phyloP scores from a whole-genome alignment of 139 green algal species.

The Pedinophyceae sp. region DNA sequence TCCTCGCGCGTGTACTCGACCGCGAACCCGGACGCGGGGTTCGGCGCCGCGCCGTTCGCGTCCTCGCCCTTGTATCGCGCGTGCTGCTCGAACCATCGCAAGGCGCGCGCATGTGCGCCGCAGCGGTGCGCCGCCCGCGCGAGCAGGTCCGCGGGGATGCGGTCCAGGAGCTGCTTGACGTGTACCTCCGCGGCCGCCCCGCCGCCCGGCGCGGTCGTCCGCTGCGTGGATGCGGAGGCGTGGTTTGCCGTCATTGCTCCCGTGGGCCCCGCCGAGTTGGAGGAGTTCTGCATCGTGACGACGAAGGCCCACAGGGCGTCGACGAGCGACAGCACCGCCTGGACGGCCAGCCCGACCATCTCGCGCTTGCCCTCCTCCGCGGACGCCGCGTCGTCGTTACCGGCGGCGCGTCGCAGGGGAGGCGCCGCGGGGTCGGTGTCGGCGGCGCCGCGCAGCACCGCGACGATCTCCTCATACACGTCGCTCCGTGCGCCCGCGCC shows the following conservation, averaged over 20 bases:
- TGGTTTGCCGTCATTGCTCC: neutral
- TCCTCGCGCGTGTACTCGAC: conserved; percentile 17
- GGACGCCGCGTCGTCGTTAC: conserved; percentile 10
- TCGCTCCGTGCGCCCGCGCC: conserved; percentile 6
- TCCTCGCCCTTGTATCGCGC: conserved; percentile 21
- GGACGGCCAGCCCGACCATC: conserved; percentile 38
- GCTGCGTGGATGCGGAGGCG: neutral
- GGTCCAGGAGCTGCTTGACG: conserved; percentile 35
- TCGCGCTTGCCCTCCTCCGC: conserved; percentile 14
- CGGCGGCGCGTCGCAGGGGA: conserved; percentile 15
- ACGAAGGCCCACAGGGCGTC: conserved; percentile 63
- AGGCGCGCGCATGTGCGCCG: conserved; percentile 62
- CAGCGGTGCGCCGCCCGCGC: conserved; percentile 33
- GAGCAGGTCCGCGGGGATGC: conserved; percentile 37
- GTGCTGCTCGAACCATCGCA: conserved; percentile 73
- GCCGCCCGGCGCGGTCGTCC: neutral
- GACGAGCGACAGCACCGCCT: conserved; percentile 70
- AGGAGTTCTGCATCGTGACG: neutral
- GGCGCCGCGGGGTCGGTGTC: conserved; percentile 3
- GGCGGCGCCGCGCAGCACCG: conserved; percentile 16
- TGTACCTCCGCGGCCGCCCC: neutral
- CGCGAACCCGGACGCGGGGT: conserved; percentile 34
- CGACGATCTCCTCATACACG: conserved; percentile 22
- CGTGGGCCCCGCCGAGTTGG: neutral
- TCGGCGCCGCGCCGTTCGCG: conserved; percentile 40